Base-by-base conservation (phyloP, 345 rosid genomes). In the Salix exigua region DNA sequence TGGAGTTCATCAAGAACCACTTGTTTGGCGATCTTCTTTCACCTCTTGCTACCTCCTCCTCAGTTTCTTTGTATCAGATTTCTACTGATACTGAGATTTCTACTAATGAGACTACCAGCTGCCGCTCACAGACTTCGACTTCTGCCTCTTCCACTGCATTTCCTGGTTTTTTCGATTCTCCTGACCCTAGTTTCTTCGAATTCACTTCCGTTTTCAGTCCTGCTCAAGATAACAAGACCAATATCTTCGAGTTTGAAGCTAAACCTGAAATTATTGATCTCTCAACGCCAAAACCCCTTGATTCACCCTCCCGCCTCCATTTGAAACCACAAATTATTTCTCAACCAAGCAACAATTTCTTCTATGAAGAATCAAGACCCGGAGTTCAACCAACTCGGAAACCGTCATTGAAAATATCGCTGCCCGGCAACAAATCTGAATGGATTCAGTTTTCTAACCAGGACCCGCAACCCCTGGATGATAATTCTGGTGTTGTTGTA, bases 1-100 rank as follows among this genome's bases (percentile, higher is more conserved):
- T 94, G 48, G 84, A 68, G 75, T 70, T 82, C 65, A 89, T 94
- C 72, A 42, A 88, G 77, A 87, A 82, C 12, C 87, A 88, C 70
- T 86, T 94, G 38, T 83, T 94, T 26, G 89, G 77, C 42, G 97
- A 91, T 44, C 70, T 76, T 23, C 64, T 72, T 6, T 72, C 79
- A 8, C 82, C 79, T 5, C 40, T 75, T 12, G 46, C 71, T 42
- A 6, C n/a, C 48, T 7, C 75, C 7, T 38, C 66, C 4, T 72
- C 75, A 1, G 28, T 66, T 18, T 38, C 72, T 21, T 12, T 12
- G 31, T 31, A 46, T 42, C 37, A 33, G 9, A 19, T 33, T 50
- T 4, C 3, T 48, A 21, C 31, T 1, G 46, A 70, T 44, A 33
- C 74, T 23, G 30, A 42, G 40, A 70, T 58, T 31, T 23, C 63